Percentiles rank a stretch among this genome's conserved stretches.
Evolutionary conservation across 768 basidiomycete genomes (phyloP).

Genomic region (Pleurotus citrinopileatus): DNA sequence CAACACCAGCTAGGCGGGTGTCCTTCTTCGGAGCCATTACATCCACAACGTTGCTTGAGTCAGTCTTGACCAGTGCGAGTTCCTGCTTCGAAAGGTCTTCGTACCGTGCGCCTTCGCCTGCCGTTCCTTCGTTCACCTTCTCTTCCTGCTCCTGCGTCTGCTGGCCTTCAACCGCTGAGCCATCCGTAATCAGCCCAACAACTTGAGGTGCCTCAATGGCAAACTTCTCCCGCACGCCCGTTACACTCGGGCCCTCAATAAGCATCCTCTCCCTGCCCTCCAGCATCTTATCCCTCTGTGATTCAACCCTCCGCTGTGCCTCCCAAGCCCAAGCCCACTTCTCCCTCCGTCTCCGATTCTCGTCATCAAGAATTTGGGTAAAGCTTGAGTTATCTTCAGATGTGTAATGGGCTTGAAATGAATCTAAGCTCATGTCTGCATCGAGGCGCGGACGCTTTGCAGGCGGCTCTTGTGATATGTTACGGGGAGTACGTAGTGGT

Average conservation of each 20-base stretch:
- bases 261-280: slow-evolving; percentile 69
- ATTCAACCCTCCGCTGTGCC: slow-evolving; percentile 79
- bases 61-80: slow-evolving; percentile 25
- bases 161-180: slow-evolving; percentile 21
- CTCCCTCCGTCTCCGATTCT: slow-evolving; percentile 80
- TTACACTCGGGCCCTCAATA: slow-evolving; percentile 59
- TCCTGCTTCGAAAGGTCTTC: no score
- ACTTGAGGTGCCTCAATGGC: slow-evolving; percentile 57
- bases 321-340: slow-evolving; percentile 94
- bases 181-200: slow-evolving; percentile 50
- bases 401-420: slow-evolving; percentile 89
- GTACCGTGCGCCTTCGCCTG: slow-evolving; percentile 19
- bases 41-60: slow-evolving; percentile 39
- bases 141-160: slow-evolving; percentile 23
- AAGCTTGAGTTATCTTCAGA: slow-evolving; percentile 99
- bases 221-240: slow-evolving; percentile 69
- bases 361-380: slow-evolving; percentile 85
- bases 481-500: slow-evolving; percentile 47
- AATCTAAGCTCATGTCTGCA: slow-evolving; percentile 66
- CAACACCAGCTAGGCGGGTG: slow-evolving; percentile 66
- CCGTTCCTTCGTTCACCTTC: slow-evolving; percentile 20
- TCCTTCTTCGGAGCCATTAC: slow-evolving; percentile 84
- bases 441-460: slow-evolving; percentile 61
- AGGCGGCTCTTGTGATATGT: slow-evolving; percentile 31
- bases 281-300: slow-evolving; percentile 59